phyloP scores from a whole-genome alignment of 441 rosid species.

The Eruca vesicaria region DNA sequence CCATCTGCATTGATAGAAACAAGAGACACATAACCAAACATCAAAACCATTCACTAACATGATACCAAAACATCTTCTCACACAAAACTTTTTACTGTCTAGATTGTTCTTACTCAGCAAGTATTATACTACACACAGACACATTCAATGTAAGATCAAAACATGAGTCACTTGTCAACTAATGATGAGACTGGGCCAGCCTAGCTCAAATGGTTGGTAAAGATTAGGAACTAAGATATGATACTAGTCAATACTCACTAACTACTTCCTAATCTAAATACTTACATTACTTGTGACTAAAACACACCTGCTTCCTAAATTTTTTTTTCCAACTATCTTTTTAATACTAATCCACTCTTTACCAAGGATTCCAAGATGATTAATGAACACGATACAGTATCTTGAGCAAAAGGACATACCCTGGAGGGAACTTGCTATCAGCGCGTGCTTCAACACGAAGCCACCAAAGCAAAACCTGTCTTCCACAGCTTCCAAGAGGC shows the following conservation, averaged over 20 bases:
- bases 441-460: slow-evolving; percentile 98
- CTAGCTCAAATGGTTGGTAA: not conserved
- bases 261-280: not conserved
- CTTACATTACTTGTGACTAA: not conserved
- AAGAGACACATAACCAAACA: slow-evolving; percentile 2
- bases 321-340: not conserved
- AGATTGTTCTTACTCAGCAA: not conserved
- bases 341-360: not conserved
- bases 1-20: slow-evolving; percentile 59
- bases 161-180: not conserved
- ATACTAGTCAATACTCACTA: not conserved
- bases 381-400: not conserved
- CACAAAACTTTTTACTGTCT: not conserved
- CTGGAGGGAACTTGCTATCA: slow-evolving; percentile 96
- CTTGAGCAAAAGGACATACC: slow-evolving; percentile 23
- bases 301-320: not conserved
- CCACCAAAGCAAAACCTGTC: slow-evolving; percentile 96
- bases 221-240: not conserved
- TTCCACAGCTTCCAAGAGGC: slow-evolving; percentile 96
- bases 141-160: not conserved
- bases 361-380: not conserved
- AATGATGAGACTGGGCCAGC: not conserved
- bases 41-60: not conserved
- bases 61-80: not conserved
- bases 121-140: not conserved